These are phyloP conservation scores for Talaromyces albobiverticillius DNA, from an alignment of 2,329 filamentous ascomycete genomes.

Conservation along the genomic window DNA sequence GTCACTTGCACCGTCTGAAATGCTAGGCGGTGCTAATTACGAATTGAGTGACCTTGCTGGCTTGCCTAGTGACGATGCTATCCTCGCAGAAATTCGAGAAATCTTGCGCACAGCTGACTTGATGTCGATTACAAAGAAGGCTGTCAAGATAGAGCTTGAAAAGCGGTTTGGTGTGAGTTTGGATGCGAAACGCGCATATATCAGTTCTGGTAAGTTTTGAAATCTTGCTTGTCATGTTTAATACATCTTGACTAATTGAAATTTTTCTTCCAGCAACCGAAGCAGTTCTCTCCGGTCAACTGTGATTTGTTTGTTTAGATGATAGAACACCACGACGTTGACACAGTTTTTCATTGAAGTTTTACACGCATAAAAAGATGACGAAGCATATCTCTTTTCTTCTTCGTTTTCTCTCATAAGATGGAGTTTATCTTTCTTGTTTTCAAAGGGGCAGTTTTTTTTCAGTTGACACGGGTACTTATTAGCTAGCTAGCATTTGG, in stretches of 20 bases:
- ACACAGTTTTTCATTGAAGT: background rate
- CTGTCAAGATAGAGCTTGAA: constrained; percentile 90
- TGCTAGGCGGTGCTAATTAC: constrained; percentile 64
- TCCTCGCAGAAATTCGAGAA: constrained; percentile 90
- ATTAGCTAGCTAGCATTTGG: background rate
- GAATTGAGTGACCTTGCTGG: constrained; percentile 72
- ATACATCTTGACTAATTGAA: background rate
- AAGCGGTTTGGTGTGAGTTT: constrained; percentile 81
- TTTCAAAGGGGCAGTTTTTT: background rate
- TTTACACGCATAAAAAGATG: constrained; percentile 2
- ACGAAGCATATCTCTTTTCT: background rate
- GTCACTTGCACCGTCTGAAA: constrained; percentile 75
- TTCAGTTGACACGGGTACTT: background rate
- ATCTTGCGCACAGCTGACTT: constrained; percentile 88
- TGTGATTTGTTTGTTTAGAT: constrained; percentile 48
- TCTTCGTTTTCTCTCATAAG: constrained; percentile 2
- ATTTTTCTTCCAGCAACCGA: constrained; percentile 61
- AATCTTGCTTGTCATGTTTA: constrained; percentile 10
- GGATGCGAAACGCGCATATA: constrained; percentile 86
- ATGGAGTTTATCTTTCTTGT: constrained; percentile 7
- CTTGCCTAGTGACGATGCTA: constrained; percentile 81
- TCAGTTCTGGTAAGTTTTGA: constrained; percentile 74
- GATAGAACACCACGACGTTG: background rate
- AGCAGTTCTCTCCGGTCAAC: constrained; percentile 71
- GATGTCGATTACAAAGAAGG: constrained; percentile 99